Evolutionary conservation across 2,329 filamentous ascomycete genomes (phyloP).

Genomic region (Aciculosporium take): DNA sequence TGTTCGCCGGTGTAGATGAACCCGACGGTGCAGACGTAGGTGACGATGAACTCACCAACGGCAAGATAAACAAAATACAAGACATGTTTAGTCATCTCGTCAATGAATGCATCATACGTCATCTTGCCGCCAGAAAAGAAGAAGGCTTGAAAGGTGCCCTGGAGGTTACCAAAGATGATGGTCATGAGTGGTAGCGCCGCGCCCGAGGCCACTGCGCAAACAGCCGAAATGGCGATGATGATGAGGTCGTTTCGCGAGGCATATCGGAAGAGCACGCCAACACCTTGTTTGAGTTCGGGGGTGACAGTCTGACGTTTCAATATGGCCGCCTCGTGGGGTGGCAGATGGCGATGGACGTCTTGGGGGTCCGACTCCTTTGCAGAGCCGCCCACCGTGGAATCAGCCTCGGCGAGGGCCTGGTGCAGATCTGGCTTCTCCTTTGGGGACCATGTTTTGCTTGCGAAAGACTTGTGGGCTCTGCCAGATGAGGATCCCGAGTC

Average conservation of each 20-base stretch:
- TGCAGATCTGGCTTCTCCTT: slow-evolving; percentile 3
- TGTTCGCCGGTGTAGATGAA: slow-evolving; percentile 83
- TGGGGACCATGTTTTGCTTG: slow-evolving; percentile 2
- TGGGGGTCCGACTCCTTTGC: slow-evolving; percentile 24
- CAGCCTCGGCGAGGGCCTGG: slow-evolving; percentile 8
- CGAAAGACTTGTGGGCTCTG: slow-evolving; percentile 3
- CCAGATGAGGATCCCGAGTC: slow-evolving; percentile 4
- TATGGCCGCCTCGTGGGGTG: slow-evolving; percentile 50
- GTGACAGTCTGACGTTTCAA: slow-evolving; percentile 55
- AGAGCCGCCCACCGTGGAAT: slow-evolving; percentile 10
- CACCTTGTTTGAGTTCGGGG: slow-evolving; percentile 48
- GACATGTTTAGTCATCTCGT: slow-evolving; percentile 47
- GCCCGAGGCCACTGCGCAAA: slow-evolving; percentile 58
- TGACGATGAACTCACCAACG: slow-evolving; percentile 62
- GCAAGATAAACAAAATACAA: slow-evolving; percentile 79
- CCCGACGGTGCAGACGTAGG: slow-evolving; percentile 69
- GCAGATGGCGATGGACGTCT: slow-evolving; percentile 47
- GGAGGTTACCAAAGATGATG: slow-evolving; percentile 63
- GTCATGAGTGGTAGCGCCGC: slow-evolving; percentile 71
- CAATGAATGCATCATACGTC: slow-evolving; percentile 40
- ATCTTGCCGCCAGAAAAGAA: slow-evolving; percentile 32
- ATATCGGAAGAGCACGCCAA: slow-evolving; percentile 55
- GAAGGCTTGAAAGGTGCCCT: slow-evolving; percentile 55
- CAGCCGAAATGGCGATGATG: slow-evolving; percentile 44
- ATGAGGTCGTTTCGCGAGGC: slow-evolving; percentile 49